Percentiles rank a stretch among this genome's conserved stretches.
These are phyloP conservation scores for Microcos paniculata DNA, from an alignment of 345 rosid species.

Conservation along the genomic window DNA sequence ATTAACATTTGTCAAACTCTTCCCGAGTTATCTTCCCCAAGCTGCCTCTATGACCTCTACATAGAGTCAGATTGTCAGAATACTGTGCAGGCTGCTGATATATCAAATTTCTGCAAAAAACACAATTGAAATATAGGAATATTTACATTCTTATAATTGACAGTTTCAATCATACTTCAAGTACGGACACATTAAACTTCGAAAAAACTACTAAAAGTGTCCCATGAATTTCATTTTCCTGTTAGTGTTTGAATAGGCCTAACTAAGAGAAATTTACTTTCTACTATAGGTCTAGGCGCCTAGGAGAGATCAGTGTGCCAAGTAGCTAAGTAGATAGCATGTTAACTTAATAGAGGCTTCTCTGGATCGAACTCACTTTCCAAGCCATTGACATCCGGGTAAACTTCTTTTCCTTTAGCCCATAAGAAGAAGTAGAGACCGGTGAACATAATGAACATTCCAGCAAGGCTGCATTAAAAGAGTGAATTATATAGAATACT, in stretches of 20 bases:
- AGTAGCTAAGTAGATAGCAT: slow-evolving; percentile 12
- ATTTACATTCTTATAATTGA: neutral
- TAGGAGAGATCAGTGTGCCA: neutral
- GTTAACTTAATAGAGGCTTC: slow-evolving; percentile 72
- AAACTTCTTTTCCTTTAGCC: slow-evolving; percentile 85
- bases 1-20: neutral
- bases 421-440: slow-evolving; percentile 85
- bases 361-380: slow-evolving; percentile 49
- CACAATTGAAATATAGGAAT: neutral
- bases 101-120: slow-evolving; percentile 19
- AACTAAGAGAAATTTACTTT: neutral
- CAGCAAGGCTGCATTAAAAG: slow-evolving; percentile 56
- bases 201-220: neutral
- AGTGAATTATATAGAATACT: neutral
- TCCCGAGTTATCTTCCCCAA: neutral
- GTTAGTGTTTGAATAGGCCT: neutral
- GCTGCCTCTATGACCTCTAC: neutral
- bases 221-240: neutral
- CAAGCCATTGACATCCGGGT: slow-evolving; percentile 21
- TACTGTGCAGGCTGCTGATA: neutral
- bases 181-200: neutral
- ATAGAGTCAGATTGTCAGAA: neutral
- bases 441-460: slow-evolving; percentile 78
- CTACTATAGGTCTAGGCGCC: neutral
- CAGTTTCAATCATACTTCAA: neutral